phyloP scores from a whole-genome alignment of 495 filamentous ascomycete species.

The Penicillium daleae region DNA sequence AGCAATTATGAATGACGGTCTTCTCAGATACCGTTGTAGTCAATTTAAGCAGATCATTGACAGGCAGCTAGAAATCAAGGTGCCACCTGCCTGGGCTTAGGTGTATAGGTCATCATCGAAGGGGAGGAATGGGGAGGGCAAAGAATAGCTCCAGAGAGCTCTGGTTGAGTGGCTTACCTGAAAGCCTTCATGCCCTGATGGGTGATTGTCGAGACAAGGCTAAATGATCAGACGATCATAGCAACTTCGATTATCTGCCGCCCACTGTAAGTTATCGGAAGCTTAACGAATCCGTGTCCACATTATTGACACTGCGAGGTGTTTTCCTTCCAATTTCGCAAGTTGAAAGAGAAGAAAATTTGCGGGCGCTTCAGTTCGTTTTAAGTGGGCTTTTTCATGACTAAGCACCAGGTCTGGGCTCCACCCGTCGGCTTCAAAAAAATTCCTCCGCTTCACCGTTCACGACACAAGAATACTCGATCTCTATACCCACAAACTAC shows the following conservation, averaged over 20 bases:
- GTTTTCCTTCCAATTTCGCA: conserved; percentile 14
- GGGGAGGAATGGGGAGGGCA: neutral
- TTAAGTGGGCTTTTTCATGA: conserved; percentile 37
- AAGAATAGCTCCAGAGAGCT: conserved; percentile 19
- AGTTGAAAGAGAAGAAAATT: conserved; percentile 30
- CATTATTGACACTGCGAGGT: conserved; percentile 23
- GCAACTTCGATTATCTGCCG: conserved; percentile 3
- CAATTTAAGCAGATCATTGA: conserved; percentile 73
- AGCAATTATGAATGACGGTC: conserved; percentile 25
- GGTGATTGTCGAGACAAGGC: conserved; percentile 1
- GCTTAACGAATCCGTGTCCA: conserved; percentile 9
- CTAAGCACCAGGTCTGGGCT: conserved; percentile 36
- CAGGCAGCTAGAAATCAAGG: conserved; percentile 75
- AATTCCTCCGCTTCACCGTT: conserved; percentile 35
- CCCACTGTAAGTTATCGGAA: conserved; percentile 1
- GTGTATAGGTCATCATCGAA: conserved; percentile 52
- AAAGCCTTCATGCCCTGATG: conserved; percentile 8
- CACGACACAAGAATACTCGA: conserved; percentile 14
- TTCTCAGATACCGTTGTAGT: conserved; percentile 99
- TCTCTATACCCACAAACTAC: conserved; percentile 16
- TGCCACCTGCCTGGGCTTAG: conserved; percentile 55
- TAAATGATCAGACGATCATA: conserved; percentile 7
- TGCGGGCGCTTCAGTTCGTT: conserved; percentile 22
- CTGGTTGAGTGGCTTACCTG: conserved; percentile 25
- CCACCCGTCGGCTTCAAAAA: conserved; percentile 31